Base-by-base conservation (phyloP, 2,329 filamentous ascomycete species). In the Conoideocrella luteorostrata region DNA sequence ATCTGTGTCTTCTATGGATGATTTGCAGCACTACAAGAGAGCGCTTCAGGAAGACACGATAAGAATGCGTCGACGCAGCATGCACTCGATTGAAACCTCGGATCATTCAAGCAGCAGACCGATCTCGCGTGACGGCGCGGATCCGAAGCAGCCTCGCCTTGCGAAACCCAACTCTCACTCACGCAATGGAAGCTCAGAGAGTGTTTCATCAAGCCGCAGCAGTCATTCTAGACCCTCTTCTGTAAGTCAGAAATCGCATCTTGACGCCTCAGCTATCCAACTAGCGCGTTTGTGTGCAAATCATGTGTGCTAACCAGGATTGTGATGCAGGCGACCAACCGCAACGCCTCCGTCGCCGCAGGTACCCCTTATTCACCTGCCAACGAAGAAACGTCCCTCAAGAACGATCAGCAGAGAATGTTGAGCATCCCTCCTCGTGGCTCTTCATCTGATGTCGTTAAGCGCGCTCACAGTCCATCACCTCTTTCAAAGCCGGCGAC, bases 11-110 rank as follows among this genome's bases (percentile, higher is more conserved):
- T 65, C 73, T 53, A 75, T 76, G 38, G 88, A 94, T 62, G 87
- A 93, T 54, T 78, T 82, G 59, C 77, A 81, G 44, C 58, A 88
- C 47, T 70, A 74, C 55, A 79, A 72, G 45, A 70, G 73, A 44
- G 62, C 71, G 21, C 61, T 67, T n/a, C 64, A 77, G 15, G 88
- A 91, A 22, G 75, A 84, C 28, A 77, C 82, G 9, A 88, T 85
- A 64, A 77, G 87, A 58, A 85, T 89, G 64, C 77, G 89, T 54
- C 80, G 89, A 58, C 81, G 89, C 52, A 96, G 89, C 65, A 78
- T 94, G 68, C 87, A 87, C 52, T 84, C 80, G 15, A 64, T 76
- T 47, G 73, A 78, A 20, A 50, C 51, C 17, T 41, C 50, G 21
- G 56, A 63, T 20, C 43, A 51, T 13, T 41, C 49, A 12, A 52